These are phyloP conservation scores for Ophiostoma himal-ulmi DNA, from an alignment of 2,329 filamentous ascomycete genomes.

Conservation along the genomic window DNA sequence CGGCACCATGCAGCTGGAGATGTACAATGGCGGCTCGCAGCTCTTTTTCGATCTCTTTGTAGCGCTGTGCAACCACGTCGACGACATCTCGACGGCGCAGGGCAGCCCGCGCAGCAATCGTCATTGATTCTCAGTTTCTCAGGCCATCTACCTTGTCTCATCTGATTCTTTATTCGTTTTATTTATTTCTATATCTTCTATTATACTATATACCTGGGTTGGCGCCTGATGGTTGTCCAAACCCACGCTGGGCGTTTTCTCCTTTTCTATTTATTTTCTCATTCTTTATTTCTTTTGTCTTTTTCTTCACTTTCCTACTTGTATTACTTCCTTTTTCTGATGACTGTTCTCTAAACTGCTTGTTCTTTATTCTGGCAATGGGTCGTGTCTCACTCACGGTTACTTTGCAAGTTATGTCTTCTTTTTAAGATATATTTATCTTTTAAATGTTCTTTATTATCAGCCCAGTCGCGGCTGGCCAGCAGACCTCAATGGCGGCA, in stretches of 20 bases:
- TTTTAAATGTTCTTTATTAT: background rate
- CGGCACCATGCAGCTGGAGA: conserved; percentile 92
- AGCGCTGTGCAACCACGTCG: conserved; percentile 85
- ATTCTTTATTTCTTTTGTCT: background rate
- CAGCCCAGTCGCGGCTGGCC: background rate
- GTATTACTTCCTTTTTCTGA: background rate
- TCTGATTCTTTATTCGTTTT: background rate
- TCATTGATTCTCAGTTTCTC: background rate
- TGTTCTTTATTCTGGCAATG: background rate
- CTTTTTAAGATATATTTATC: background rate
- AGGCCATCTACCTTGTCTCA: background rate
- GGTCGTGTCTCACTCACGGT: background rate
- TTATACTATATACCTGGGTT: background rate
- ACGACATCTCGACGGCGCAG: conserved; percentile 56
- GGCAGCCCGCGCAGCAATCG: conserved; percentile 36
- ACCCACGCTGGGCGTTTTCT: background rate
- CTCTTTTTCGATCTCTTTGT: conserved; percentile 94
- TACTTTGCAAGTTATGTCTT: background rate
- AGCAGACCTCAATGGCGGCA: background rate
- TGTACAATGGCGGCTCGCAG: conserved; percentile 75
- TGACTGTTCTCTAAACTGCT: background rate
- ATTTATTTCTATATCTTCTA: background rate
- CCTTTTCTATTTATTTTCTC: background rate
- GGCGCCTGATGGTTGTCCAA: background rate
- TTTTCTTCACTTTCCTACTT: background rate